A percentile compares a stretch with the other conserved stretches of the same genome.
Evolutionary conservation across 345 rosid genomes (phyloP).

Genomic region (Moricandia moricandioides): DNA sequence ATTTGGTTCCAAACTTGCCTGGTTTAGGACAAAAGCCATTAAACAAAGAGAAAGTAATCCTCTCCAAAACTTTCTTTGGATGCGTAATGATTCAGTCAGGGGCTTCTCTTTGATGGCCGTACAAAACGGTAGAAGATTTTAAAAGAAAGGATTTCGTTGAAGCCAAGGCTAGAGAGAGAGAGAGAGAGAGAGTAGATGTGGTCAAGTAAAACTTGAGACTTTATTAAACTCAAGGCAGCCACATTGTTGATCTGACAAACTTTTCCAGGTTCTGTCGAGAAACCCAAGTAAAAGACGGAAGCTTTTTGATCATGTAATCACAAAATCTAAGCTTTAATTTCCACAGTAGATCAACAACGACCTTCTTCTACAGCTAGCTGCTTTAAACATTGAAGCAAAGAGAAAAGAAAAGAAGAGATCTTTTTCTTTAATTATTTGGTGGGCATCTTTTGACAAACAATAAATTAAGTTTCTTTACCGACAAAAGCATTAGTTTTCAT

Average conservation of each 20-base stretch:
- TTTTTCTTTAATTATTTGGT: not conserved
- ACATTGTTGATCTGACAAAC: slow-evolving; percentile 41
- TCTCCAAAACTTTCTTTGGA: slow-evolving; percentile 35
- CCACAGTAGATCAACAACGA: slow-evolving; percentile 28
- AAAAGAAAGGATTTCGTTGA: slow-evolving; percentile 32
- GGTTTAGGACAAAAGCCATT: not conserved
- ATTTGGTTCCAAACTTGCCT: slow-evolving; percentile 27
- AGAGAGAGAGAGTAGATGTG: no score
- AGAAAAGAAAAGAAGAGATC: not conserved
- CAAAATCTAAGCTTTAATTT: not conserved
- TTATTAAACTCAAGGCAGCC: slow-evolving; percentile 10
- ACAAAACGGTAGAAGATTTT: not conserved
- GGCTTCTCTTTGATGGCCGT: slow-evolving; percentile 34
- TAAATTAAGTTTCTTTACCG: no score
- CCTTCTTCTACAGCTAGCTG: not conserved
- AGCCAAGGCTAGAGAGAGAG: slow-evolving; percentile 31
- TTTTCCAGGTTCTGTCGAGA: slow-evolving; percentile 27
- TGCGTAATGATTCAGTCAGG: slow-evolving; percentile 42
- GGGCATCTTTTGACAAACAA: slow-evolving; percentile 39
- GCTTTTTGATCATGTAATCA: slow-evolving; percentile 19
- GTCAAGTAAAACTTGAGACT: no score
- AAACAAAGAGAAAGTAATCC: no score
- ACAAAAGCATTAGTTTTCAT: no score
- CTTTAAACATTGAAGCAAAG: slow-evolving; percentile 30
- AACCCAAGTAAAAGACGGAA: slow-evolving; percentile 1